Conservation (phyloP, 306 rosid genomes). For the Ziziphus jujuba region DNA sequence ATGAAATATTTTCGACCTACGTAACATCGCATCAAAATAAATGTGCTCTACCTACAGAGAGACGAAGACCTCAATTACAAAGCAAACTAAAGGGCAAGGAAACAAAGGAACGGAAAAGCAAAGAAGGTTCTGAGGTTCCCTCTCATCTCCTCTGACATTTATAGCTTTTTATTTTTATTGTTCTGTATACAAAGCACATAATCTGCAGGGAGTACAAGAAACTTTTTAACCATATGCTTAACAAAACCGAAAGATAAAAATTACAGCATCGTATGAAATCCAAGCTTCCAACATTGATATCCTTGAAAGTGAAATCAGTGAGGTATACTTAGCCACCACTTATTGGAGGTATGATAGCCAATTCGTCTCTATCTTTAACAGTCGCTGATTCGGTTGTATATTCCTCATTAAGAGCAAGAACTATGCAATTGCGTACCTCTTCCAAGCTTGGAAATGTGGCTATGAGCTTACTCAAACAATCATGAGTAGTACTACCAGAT, state of each 20-base stretch:
- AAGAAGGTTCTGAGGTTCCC: no score
- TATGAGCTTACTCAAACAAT: constrained; percentile 65
- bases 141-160: no score
- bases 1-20: no score
- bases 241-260: neutral
- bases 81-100: no score
- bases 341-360: constrained; percentile 86
- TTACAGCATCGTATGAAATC: neutral
- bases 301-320: neutral
- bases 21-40: no score
- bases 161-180: no score
- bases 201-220: neutral
- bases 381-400: constrained; percentile 53
- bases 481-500: constrained; percentile 63
- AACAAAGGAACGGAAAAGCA: no score
- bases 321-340: constrained; percentile 59
- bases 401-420: constrained; percentile 83
- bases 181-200: no score
- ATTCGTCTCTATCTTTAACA: constrained; percentile 71
- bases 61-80: no score
- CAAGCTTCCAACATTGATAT: neutral
- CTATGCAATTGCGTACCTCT: constrained; percentile 74
- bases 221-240: neutral
- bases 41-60: no score
- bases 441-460: constrained; percentile 64